These are phyloP conservation scores for Spirogloea muscicola DNA, from an alignment of 139 green algal species.

Conservation along the genomic window DNA sequence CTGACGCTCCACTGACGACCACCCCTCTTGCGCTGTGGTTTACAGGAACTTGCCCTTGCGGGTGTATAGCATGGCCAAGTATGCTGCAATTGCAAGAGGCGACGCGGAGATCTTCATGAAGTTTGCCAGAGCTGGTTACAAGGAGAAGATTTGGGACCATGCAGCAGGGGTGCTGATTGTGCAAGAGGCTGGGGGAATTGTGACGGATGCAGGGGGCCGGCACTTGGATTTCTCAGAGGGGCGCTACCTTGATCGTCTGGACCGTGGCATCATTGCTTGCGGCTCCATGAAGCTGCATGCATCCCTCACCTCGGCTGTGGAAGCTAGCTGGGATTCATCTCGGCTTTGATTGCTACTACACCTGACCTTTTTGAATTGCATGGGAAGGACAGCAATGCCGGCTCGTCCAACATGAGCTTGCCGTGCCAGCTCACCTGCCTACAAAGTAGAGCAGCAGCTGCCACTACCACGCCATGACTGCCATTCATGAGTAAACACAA, in stretches of 20 bases:
- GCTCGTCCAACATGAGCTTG: too few relatives aligned
- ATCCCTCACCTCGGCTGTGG: conserved; percentile 37
- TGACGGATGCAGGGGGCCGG: conserved; percentile 50
- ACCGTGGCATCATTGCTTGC: conserved; percentile 51
- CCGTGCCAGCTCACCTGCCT: too few relatives aligned
- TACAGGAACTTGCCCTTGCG: conserved; percentile 32
- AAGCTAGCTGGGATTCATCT: conserved; percentile 35
- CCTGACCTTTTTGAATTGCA: too few relatives aligned
- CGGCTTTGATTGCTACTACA: conserved; percentile 30
- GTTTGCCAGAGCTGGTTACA: conserved; percentile 51
- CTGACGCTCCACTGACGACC: too few relatives aligned
- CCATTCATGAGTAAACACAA: too few relatives aligned
- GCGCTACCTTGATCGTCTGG: conserved; percentile 43
- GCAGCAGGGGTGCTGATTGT: conserved; percentile 55
- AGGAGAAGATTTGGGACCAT: conserved; percentile 59
- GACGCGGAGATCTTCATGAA: conserved; percentile 59
- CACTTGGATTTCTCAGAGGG: conserved; percentile 51
- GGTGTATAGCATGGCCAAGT: conserved; percentile 56
- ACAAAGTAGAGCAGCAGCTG: too few relatives aligned
- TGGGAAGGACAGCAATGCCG: too few relatives aligned
- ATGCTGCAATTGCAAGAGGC: conserved; percentile 48
- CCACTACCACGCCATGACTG: too few relatives aligned
- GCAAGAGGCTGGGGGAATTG: conserved; percentile 54
- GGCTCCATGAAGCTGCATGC: conserved; percentile 40
- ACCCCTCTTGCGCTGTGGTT: too few relatives aligned